phyloP scores from a whole-genome alignment of 352 stramenopile species.

The Phytophthora multivora region DNA sequence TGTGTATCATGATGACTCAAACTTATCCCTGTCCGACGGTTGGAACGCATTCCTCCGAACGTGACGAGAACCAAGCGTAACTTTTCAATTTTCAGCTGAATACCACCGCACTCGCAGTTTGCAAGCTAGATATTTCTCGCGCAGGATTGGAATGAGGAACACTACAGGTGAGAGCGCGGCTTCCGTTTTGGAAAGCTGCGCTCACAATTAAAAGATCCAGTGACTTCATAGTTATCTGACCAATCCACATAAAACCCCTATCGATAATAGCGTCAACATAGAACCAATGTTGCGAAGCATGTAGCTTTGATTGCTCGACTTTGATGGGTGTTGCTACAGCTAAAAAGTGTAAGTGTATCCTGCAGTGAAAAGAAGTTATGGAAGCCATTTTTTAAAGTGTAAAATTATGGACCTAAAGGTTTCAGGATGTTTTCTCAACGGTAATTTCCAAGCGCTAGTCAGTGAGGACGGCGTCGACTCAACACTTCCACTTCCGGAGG shows the following conservation, averaged over 20 bases:
- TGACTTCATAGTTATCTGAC: constrained; percentile 92
- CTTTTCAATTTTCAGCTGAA: constrained; percentile 85
- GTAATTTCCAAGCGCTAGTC: constrained; percentile 18
- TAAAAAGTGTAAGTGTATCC: too few relatives aligned
- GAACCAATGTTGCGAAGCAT: too few relatives aligned
- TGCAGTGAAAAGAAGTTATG: too few relatives aligned
- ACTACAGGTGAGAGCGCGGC: constrained; percentile 72
- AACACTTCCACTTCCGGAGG: constrained; percentile 13
- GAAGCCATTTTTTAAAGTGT: too few relatives aligned
- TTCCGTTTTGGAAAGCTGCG: constrained; percentile 73
- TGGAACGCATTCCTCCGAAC: constrained; percentile 82
- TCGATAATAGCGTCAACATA: not conserved
- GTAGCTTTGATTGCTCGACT: too few relatives aligned
- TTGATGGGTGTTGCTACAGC: too few relatives aligned
- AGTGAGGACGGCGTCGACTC: constrained; percentile 3
- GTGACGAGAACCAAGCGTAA: constrained; percentile 91
- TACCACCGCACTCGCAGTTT: constrained; percentile 39
- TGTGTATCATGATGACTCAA: constrained; percentile 81
- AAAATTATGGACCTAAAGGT: too few relatives aligned
- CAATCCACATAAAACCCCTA: constrained; percentile 34
- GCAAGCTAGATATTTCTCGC: not conserved
- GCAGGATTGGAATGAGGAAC: constrained; percentile 77
- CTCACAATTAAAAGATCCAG: constrained; percentile 85
- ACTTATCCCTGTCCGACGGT: constrained; percentile 90
- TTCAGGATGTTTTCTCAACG: too few relatives aligned